These are phyloP conservation scores for Karstenula rhodostoma DNA, from an alignment of 2,329 filamentous ascomycete genomes.

Conservation along the genomic window DNA sequence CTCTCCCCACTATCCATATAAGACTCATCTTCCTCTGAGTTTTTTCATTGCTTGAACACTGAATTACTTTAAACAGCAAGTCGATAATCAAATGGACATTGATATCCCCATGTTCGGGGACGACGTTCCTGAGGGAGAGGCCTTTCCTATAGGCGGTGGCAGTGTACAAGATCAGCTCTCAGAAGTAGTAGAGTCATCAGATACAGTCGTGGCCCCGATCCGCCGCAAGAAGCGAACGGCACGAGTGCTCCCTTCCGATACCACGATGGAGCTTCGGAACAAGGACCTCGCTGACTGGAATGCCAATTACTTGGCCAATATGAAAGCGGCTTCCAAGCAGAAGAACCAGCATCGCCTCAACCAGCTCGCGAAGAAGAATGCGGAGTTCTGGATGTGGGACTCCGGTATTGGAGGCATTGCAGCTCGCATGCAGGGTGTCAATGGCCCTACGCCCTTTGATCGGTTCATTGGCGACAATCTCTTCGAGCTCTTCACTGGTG, in stretches of 20 bases:
- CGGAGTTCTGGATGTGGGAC: conserved; percentile 67
- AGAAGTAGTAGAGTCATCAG: conserved; percentile 46
- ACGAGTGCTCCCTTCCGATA: conserved; percentile 59
- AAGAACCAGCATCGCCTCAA: conserved; percentile 55
- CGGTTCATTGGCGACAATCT: conserved; percentile 67
- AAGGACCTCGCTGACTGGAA: conserved; percentile 66
- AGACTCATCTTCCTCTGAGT: conserved; percentile 2
- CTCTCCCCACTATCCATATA: background rate
- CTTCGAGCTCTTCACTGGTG: conserved; percentile 57
- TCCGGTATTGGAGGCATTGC: conserved; percentile 65
- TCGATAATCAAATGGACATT: conserved; percentile 37
- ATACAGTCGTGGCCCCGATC: conserved; percentile 51
- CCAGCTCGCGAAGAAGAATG: conserved; percentile 67
- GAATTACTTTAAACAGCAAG: conserved; percentile 32
- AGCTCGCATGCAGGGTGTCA: conserved; percentile 51
- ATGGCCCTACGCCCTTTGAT: conserved; percentile 60
- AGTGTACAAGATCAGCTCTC: conserved; percentile 23
- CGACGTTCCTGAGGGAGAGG: conserved; percentile 43
- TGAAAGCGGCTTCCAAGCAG: conserved; percentile 57
- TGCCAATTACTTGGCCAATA: conserved; percentile 66
- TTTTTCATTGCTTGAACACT: conserved; percentile 18
- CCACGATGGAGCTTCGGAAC: conserved; percentile 62
- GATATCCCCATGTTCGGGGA: conserved; percentile 45
- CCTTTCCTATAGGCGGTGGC: conserved; percentile 28
- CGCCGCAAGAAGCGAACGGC: conserved; percentile 47